phyloP scores from a whole-genome alignment of 495 filamentous ascomycete species.

The Tuber brumale region DNA sequence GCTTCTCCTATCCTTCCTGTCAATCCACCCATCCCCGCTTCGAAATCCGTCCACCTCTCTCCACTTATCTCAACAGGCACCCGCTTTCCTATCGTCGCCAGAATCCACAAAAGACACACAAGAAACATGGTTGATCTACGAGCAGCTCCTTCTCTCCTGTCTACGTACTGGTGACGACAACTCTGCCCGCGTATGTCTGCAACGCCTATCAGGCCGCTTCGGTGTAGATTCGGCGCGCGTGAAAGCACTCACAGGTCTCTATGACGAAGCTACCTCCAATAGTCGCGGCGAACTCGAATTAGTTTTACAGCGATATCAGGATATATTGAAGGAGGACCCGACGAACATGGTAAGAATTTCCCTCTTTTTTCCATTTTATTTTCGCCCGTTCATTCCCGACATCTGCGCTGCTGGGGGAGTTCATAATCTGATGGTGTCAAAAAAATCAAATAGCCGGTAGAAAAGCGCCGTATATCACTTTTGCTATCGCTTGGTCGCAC shows the following conservation, averaged over 20 bases:
- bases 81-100: constrained; percentile 57
- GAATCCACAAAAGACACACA: constrained; percentile 55
- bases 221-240: constrained; percentile 74
- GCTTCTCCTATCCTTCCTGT: constrained; percentile 38
- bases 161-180: constrained; percentile 78
- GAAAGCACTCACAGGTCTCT: constrained; percentile 71
- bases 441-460: constrained; percentile 56
- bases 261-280: constrained; percentile 74
- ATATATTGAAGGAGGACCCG: constrained; percentile 62
- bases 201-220: constrained; percentile 69
- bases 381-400: constrained; percentile 2
- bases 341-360: constrained; percentile 65
- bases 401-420: not conserved
- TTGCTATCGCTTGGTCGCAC: constrained; percentile 62
- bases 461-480: constrained; percentile 78
- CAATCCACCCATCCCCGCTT: constrained; percentile 36
- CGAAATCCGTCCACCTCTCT: constrained; percentile 50
- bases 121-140: constrained; percentile 73
- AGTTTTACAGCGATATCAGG: constrained; percentile 69
- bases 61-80: constrained; percentile 70
- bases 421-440: constrained; percentile 17
- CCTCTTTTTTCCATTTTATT: constrained; percentile 9
- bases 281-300: constrained; percentile 56
- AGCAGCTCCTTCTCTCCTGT: constrained; percentile 76
- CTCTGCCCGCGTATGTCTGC: constrained; percentile 66